Conservation (phyloP, 306 rosid species). For the Quercus alba region DNA sequence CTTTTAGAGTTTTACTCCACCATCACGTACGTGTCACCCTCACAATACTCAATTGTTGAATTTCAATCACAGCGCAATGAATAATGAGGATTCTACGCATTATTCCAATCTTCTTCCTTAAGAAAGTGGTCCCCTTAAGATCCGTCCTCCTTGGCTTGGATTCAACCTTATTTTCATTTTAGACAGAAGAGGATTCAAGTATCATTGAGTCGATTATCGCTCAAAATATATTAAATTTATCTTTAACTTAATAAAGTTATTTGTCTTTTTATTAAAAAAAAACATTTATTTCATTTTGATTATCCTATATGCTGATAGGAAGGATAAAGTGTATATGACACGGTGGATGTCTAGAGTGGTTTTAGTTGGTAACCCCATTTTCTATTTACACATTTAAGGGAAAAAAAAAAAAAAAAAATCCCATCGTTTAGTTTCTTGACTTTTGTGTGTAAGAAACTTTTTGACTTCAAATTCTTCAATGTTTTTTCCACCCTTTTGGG, state of each 20-base stretch:
- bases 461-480: too few species aligned
- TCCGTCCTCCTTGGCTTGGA: not conserved
- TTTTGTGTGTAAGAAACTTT: too few species aligned
- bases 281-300: not conserved
- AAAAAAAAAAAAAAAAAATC: too few species aligned
- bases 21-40: slow-evolving; percentile 23
- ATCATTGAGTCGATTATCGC: too few species aligned
- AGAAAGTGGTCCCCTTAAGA: slow-evolving; percentile 18
- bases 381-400: not conserved
- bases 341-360: not conserved
- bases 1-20: not conserved
- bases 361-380: not conserved
- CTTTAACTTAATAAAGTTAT: too few species aligned
- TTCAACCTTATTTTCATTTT: too few species aligned
- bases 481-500: too few species aligned
- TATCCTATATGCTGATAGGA: slow-evolving; percentile 5
- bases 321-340: too few species aligned
- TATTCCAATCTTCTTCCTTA: slow-evolving; percentile 37
- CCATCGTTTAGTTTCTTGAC: too few species aligned
- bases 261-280: too few species aligned
- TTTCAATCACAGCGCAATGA: slow-evolving; percentile 5
- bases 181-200: too few species aligned
- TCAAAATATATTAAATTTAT: too few species aligned
- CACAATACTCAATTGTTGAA: slow-evolving; percentile 11
- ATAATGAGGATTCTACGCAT: slow-evolving; percentile 13